Conservation (phyloP, 106 monocot species). For the Agapanthus africanus region DNA sequence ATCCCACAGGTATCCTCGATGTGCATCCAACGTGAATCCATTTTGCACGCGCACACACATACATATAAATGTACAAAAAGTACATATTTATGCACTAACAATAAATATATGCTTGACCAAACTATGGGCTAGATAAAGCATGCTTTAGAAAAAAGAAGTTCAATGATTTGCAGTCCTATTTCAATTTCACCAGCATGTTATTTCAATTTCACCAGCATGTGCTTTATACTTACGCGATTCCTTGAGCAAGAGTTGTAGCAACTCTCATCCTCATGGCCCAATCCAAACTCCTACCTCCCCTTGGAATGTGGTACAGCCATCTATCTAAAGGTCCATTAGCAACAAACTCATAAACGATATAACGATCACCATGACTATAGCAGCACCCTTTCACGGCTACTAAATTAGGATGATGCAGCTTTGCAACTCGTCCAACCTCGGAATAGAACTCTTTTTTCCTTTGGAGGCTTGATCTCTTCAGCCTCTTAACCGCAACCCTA, state of each 20-base stretch:
- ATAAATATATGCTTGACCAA: too few species aligned
- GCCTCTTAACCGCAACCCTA: conserved; percentile 78
- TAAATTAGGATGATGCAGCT: conserved; percentile 86
- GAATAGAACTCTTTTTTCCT: conserved; percentile 98
- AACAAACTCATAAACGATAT: conserved; percentile 88
- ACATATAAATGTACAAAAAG: too few species aligned
- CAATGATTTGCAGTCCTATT: not conserved
- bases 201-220: not conserved
- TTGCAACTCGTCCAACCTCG: conserved; percentile 82
- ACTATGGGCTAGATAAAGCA: not conserved
- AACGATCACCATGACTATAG: conserved; percentile 93
- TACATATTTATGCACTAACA: too few species aligned
- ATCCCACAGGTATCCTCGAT: too few species aligned
- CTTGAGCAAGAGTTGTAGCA: conserved; percentile 98
- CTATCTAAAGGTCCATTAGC: conserved; percentile 92
- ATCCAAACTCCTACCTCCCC: conserved; percentile 80
- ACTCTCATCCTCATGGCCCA: conserved; percentile 94
- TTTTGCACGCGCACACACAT: too few species aligned
- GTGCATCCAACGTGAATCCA: too few species aligned
- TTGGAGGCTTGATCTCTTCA: conserved; percentile 81
- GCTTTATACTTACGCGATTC: conserved; percentile 82
- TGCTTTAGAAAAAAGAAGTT: not conserved
- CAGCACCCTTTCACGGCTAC: conserved; percentile 93
- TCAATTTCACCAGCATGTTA: not conserved
- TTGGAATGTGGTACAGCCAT: conserved; percentile 83